phyloP scores from a whole-genome alignment of 495 filamentous ascomycete species.

The Penicillium bovifimosum region DNA sequence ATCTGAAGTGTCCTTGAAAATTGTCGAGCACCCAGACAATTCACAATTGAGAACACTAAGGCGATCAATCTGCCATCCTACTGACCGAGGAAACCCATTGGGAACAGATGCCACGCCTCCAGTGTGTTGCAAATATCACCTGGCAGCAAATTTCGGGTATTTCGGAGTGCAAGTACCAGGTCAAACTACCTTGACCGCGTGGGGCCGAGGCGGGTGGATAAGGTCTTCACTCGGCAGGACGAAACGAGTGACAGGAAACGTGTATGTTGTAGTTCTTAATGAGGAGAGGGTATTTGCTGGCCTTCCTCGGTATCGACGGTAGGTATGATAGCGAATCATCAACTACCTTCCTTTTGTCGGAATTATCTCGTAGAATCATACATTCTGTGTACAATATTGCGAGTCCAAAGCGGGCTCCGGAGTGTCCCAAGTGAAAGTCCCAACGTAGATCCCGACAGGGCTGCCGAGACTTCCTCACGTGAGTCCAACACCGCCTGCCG shows the following conservation, averaged over 20 bases:
- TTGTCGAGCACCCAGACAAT: background rate
- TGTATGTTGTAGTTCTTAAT: background rate
- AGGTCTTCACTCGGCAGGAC: constrained; percentile 2
- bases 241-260: background rate
- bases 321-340: too few relatives aligned
- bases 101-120: background rate
- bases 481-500: constrained; percentile 31
- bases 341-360: too few relatives aligned
- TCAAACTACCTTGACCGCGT: constrained; percentile 11
- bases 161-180: constrained; percentile 12
- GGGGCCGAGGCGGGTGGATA: constrained; percentile 4
- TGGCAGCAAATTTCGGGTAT: constrained; percentile 13
- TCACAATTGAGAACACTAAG: too few relatives aligned
- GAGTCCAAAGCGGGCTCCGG: too few relatives aligned
- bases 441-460: constrained; percentile 30
- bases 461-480: constrained; percentile 30
- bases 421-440: too few relatives aligned
- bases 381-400: too few relatives aligned
- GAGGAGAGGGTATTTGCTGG: background rate
- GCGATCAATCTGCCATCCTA: background rate
- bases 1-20: too few relatives aligned
- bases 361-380: too few relatives aligned
- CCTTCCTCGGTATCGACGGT: background rate
- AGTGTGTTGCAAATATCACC: background rate
- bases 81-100: background rate